These are phyloP conservation scores for Paecilomyces variotii DNA, from an alignment of 2,329 filamentous ascomycete genomes.

Conservation along the genomic window DNA sequence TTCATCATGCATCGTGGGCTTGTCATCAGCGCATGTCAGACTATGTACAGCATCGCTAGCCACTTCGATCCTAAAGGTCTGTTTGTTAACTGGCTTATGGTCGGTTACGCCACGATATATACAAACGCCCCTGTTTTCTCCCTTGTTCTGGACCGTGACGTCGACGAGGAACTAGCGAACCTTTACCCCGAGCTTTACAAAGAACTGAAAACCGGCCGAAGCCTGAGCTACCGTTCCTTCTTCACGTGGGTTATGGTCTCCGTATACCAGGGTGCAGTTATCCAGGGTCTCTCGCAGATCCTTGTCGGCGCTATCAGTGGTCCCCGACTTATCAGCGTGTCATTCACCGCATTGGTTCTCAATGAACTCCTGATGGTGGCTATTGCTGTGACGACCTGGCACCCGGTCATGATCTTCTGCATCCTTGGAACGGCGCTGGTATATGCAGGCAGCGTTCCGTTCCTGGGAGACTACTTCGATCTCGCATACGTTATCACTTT, in stretches of 20 bases:
- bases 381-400: constrained; percentile 94
- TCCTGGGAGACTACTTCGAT: constrained; percentile 85
- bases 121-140: constrained; percentile 90
- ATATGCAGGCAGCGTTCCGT: constrained; percentile 78
- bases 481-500: constrained; percentile 67
- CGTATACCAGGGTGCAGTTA: constrained; percentile 90
- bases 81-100: constrained; percentile 94
- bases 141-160: constrained; percentile 87
- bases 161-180: constrained; percentile 87
- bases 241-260: constrained; percentile 95
- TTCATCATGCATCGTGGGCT: constrained; percentile 97
- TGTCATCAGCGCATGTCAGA: constrained; percentile 93
- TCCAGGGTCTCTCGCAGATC: constrained; percentile 88
- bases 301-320: constrained; percentile 65
- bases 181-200: constrained; percentile 97
- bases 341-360: constrained; percentile 82
- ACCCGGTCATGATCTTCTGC: constrained; percentile 78
- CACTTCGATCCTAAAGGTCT: constrained; percentile 89
- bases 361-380: constrained; percentile 98
- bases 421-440: constrained; percentile 74
- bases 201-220: constrained; percentile 82
- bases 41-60: constrained; percentile 90
- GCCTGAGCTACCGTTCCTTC: constrained; percentile 85
- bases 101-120: constrained; percentile 93
- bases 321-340: constrained; percentile 74